A percentile compares a stretch with the other conserved stretches of the same genome.
Conservation (phyloP, 1,284 basidiomycete species). For the Gomphus bonarii region DNA sequence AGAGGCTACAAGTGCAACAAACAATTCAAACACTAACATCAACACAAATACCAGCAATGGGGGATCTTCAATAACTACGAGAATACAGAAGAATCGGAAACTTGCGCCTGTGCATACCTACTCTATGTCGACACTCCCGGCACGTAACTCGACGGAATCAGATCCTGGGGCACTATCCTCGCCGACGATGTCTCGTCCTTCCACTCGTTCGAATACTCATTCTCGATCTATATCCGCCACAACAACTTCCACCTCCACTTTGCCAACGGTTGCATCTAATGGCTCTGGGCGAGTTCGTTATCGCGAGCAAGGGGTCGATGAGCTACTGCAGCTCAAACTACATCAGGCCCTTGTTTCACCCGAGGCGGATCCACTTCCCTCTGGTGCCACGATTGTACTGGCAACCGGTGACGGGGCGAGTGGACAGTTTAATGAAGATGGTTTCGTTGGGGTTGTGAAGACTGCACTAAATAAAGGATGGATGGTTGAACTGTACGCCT, state of each 20-base stretch:
- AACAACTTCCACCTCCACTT: conserved; percentile 15
- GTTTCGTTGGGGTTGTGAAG: conserved; percentile 75
- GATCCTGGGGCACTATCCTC: conserved; percentile 3
- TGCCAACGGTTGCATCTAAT: background rate
- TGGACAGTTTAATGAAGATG: conserved; percentile 81
- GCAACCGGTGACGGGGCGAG: conserved; percentile 86
- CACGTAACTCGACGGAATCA: conserved; percentile 9
- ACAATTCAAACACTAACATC: conserved; percentile 10
- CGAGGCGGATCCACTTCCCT: conserved; percentile 41
- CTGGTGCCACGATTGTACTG: conserved; percentile 69
- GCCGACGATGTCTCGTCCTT: background rate
- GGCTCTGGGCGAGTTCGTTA: conserved; percentile 34
- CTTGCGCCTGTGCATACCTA: background rate
- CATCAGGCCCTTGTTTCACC: conserved; percentile 69
- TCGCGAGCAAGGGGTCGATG: conserved; percentile 81
- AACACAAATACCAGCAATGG: conserved; percentile 5
- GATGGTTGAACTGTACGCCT: conserved; percentile 80
- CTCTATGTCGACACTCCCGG: background rate
- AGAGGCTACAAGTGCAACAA: background rate
- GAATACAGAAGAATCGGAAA: conserved; percentile 1
- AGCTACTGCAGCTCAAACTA: conserved; percentile 78
- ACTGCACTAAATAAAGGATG: conserved; percentile 77
- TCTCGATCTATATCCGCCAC: conserved; percentile 5
- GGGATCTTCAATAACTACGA: background rate
- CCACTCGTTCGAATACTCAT: background rate